These are phyloP conservation scores for Bruguiera hainesii DNA, from an alignment of 441 rosid genomes.

Conservation along the genomic window DNA sequence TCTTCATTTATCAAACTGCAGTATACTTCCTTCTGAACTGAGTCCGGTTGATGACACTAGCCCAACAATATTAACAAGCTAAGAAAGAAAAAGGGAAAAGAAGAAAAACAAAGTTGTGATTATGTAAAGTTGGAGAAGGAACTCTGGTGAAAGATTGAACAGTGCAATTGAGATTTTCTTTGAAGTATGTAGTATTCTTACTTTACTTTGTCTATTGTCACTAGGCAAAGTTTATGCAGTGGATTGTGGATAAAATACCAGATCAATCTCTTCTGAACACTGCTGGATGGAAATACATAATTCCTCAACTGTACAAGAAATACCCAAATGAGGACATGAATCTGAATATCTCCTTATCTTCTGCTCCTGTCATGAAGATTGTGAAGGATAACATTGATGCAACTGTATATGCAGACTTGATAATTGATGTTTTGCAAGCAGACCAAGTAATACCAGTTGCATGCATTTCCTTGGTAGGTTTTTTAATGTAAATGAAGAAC, in stretches of 20 bases:
- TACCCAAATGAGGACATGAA: conserved; percentile 85
- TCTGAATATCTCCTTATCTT: conserved; percentile 68
- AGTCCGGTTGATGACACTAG: neutral
- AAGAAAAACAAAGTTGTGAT: conserved; percentile 1
- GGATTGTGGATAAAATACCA: conserved; percentile 85
- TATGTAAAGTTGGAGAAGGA: neutral
- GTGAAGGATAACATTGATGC: conserved; percentile 62
- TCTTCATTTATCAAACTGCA: neutral
- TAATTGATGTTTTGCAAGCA: conserved; percentile 65
- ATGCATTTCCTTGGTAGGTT: conserved; percentile 80
- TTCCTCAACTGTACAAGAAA: conserved; percentile 83
- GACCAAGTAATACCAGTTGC: conserved; percentile 76
- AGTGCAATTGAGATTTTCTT: neutral
- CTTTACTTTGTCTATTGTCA: conserved; percentile 15
- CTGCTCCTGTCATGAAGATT: conserved; percentile 68
- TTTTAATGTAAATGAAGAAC: conserved; percentile 1
- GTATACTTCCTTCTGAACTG: conserved; percentile 2
- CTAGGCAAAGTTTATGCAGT: conserved; percentile 85
- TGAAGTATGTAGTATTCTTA: neutral
- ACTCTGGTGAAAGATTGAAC: conserved; percentile 5
- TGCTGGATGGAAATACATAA: conserved; percentile 79
- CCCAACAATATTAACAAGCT: too few species aligned
- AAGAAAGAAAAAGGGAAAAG: neutral
- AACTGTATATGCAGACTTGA: conserved; percentile 57
- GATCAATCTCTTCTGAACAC: conserved; percentile 84